A percentile compares a stretch with the other conserved stretches of the same genome.
These are phyloP conservation scores for Carallia pectinifolia DNA, from an alignment of 345 rosid species.

Conservation along the genomic window DNA sequence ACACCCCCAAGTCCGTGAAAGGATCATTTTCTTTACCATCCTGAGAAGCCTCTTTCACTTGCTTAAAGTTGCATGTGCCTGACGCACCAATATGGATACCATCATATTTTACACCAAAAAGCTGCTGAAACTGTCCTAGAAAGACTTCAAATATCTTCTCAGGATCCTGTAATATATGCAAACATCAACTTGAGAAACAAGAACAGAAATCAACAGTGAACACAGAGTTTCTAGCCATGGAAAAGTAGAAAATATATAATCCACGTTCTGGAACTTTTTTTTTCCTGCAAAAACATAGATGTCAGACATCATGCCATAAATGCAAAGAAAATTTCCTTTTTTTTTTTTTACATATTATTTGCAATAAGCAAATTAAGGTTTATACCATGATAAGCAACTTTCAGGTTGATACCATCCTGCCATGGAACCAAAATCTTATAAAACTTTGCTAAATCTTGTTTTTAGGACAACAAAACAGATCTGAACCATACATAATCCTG, in stretches of 20 bases:
- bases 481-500: no score
- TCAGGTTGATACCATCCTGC: no score
- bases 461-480: no score
- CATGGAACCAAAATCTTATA: no score
- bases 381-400: no score
- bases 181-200: constrained; percentile 19
- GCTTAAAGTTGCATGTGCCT: constrained; percentile 58
- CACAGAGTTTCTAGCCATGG: background rate
- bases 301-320: no score
- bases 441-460: no score
- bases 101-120: constrained; percentile 61
- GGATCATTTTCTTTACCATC: constrained; percentile 45
- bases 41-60: constrained; percentile 83
- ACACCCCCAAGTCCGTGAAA: background rate
- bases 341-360: no score
- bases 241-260: background rate
- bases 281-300: background rate
- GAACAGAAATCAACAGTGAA: constrained; percentile 15
- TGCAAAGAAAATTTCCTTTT: no score
- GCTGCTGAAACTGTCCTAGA: constrained; percentile 57
- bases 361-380: no score
- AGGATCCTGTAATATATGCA: constrained; percentile 61
- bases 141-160: constrained; percentile 70
- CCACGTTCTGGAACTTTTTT: background rate
- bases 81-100: constrained; percentile 48